These are phyloP conservation scores for Calcarisporium arbuscula DNA, from an alignment of 2,329 filamentous ascomycete genomes.

Conservation along the genomic window DNA sequence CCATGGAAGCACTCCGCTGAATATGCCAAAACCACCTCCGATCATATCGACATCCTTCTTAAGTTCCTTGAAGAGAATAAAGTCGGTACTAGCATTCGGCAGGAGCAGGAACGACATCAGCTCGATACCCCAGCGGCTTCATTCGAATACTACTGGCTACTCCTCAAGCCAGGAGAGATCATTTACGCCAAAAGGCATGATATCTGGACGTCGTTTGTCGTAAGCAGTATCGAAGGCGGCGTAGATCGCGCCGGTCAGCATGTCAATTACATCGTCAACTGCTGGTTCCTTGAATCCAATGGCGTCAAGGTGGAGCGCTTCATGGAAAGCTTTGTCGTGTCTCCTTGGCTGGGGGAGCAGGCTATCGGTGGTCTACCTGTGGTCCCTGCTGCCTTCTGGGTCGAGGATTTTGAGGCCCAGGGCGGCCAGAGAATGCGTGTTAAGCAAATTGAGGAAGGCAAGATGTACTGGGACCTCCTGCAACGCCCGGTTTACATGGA, in stretches of 20 bases:
- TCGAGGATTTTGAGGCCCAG: conserved; percentile 26
- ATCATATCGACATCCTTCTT: conserved; percentile 40
- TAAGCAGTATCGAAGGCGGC: conserved; percentile 25
- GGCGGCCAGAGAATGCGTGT: conserved; percentile 25
- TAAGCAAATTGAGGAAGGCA: conserved; percentile 34
- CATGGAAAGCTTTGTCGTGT: conserved; percentile 29
- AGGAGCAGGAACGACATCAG: conserved; percentile 34
- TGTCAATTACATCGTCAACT: conserved; percentile 24
- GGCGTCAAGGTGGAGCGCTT: conserved; percentile 27
- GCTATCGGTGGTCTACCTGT: conserved; percentile 33
- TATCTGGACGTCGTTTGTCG: conserved; percentile 35
- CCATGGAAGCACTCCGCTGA: conserved; percentile 32
- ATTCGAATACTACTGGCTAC: conserved; percentile 39
- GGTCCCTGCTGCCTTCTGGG: conserved; percentile 37
- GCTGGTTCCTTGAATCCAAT: conserved; percentile 35
- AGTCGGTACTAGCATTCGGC: conserved; percentile 28
- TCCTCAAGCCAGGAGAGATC: conserved; percentile 38
- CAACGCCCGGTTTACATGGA: conserved; percentile 40
- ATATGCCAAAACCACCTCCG: conserved; percentile 32
- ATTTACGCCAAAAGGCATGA: conserved; percentile 34
- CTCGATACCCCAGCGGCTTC: conserved; percentile 33
- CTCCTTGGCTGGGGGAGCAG: conserved; percentile 37
- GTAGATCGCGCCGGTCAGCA: conserved; percentile 5
- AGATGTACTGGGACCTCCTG: conserved; percentile 40
- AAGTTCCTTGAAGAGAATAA: conserved; percentile 33